Base-by-base conservation (phyloP, 2,329 filamentous ascomycete genomes). In the Colletotrichum lindemuthianum region DNA sequence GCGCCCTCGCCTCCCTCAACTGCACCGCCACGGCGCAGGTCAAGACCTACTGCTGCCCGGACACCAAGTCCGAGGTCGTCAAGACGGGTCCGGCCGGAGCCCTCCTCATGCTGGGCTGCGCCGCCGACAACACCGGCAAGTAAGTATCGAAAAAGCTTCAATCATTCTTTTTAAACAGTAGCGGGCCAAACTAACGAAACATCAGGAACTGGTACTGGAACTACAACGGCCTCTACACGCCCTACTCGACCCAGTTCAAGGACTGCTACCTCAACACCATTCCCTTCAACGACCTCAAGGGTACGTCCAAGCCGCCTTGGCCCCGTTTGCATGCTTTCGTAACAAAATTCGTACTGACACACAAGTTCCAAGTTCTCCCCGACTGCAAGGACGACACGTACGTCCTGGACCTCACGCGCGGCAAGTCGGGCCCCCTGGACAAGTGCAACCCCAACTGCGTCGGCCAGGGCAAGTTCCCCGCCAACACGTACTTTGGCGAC, bases 381-480 rank as follows among this genome's bases (percentile, higher is more conserved):
- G 63, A 66, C 39, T 67, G 65, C 58, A 63, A 45, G 47, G 61
- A 53, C 53, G 65, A 66, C 43, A 66, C 57, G 12, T 65, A 55
- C 47, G 63, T 67, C 49, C 61, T 67, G 11, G 63, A 67, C 45
- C 59, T 63, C 49, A 67, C 65, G 32, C 45, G 57, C 10, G 63
- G 63, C 54, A 60, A 64, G 40, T 66, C 63, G 8, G 65, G 65
- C 3, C 65, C 65, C 7, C 61, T 61, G 8, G 66, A 67, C 63
- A 59, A 63, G 49, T 67, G 66, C 41, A 66, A 67, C 63, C 63
- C 63, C 53, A 67, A 66, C 39, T 67, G 66, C 50, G 63, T 67
- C 58, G 59, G 53, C 58, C 50, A 67, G 58, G 63, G 59, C 49
- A 59, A 63, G 34, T 67, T 66, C n/a, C 66, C 66, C 8, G 58